phyloP scores from a whole-genome alignment of 1,139 yeast species.

The Citeromyces hawaiiensis region DNA sequence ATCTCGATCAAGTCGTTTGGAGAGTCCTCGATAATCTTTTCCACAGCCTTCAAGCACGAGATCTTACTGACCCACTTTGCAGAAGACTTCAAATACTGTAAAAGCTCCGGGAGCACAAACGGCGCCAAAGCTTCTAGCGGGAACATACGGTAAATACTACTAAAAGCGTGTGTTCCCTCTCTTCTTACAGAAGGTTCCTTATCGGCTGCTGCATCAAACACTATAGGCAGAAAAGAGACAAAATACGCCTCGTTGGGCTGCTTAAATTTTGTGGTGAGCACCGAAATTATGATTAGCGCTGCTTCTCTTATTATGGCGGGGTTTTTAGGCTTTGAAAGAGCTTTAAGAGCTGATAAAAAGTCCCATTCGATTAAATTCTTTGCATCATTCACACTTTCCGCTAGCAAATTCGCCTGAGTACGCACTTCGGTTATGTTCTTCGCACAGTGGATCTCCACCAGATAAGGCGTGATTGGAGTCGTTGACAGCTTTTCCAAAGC shows the following conservation, averaged over 20 bases:
- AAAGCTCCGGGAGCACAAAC: slow-evolving; percentile 45
- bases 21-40: slow-evolving; percentile 62
- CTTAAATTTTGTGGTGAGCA: slow-evolving; percentile 52
- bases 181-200: slow-evolving; percentile 79
- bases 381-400: slow-evolving; percentile 30
- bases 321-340: slow-evolving; percentile 63
- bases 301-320: slow-evolving; percentile 67
- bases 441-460: slow-evolving; percentile 43
- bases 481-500: slow-evolving; percentile 54
- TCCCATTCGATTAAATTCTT: slow-evolving; percentile 56
- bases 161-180: slow-evolving; percentile 63
- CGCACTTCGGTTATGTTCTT: slow-evolving; percentile 53
- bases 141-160: slow-evolving; percentile 52
- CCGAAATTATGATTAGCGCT: slow-evolving; percentile 52
- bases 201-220: slow-evolving; percentile 61
- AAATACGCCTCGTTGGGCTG: slow-evolving; percentile 70
- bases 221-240: slow-evolving; percentile 38
- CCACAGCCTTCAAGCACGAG: slow-evolving; percentile 64
- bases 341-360: slow-evolving; percentile 43
- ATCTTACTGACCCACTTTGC: slow-evolving; percentile 92
- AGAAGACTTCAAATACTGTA: slow-evolving; percentile 57
- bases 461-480: slow-evolving; percentile 55
- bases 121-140: slow-evolving; percentile 76
- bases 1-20: slow-evolving; percentile 81
- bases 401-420: slow-evolving; percentile 43